Evolutionary conservation across 768 basidiomycete species (phyloP).

Genomic region (Xerocomus spinulosus): DNA sequence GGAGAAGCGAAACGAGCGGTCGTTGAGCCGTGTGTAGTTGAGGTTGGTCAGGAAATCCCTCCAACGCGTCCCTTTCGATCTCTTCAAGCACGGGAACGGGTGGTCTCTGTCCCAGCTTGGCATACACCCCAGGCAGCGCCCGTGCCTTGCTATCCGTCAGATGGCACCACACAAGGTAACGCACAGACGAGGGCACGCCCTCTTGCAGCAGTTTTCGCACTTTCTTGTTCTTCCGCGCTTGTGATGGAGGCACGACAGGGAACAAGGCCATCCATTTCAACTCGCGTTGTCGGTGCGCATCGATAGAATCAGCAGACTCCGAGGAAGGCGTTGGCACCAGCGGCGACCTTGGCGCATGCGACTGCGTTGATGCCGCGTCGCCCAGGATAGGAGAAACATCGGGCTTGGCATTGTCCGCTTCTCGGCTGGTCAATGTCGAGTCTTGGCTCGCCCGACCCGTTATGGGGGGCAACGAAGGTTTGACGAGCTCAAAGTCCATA

Average conservation of each 20-base stretch:
- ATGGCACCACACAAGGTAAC: slow-evolving; percentile 82
- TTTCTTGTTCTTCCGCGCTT: slow-evolving; percentile 77
- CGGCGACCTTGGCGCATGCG: slow-evolving; percentile 27
- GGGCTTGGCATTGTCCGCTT: slow-evolving; percentile 8
- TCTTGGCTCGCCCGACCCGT: slow-evolving; percentile 51
- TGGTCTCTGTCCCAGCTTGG: slow-evolving; percentile 54
- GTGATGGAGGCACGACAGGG: slow-evolving; percentile 49
- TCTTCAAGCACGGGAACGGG: slow-evolving; percentile 44
- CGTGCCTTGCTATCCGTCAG: slow-evolving; percentile 73
- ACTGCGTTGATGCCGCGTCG: slow-evolving; percentile 42
- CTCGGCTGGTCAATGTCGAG: slow-evolving; percentile 36
- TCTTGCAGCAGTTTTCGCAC: slow-evolving; percentile 67
- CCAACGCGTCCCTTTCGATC: slow-evolving; percentile 56
- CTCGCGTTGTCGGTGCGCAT: slow-evolving; percentile 73
- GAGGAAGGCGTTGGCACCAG: slow-evolving; percentile 9
- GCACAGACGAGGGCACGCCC: slow-evolving; percentile 78
- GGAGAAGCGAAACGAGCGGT: slow-evolving; percentile 53
- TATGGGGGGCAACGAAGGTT: slow-evolving; percentile 49
- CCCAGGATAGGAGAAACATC: slow-evolving; percentile 26
- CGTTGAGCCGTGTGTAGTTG: slow-evolving; percentile 55
- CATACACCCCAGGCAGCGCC: slow-evolving; percentile 64
- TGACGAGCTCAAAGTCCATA: slow-evolving; percentile 76
- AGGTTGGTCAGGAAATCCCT: slow-evolving; percentile 53
- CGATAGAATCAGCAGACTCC: slow-evolving; percentile 30
- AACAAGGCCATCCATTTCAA: slow-evolving; percentile 69